These are phyloP conservation scores for Boechera retrofracta DNA, from an alignment of 345 rosid genomes.

Conservation along the genomic window DNA sequence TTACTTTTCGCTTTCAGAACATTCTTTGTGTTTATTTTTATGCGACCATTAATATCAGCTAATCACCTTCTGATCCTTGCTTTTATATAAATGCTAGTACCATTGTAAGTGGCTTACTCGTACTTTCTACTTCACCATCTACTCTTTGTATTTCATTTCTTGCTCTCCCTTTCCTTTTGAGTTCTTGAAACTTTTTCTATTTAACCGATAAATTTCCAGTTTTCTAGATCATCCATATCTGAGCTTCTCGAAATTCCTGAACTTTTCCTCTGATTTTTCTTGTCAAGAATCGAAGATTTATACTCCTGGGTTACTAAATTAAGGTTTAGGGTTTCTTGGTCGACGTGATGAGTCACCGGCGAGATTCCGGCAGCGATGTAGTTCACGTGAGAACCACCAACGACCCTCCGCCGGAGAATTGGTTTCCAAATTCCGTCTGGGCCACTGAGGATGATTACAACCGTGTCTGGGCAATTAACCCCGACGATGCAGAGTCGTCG, in stretches of 20 bases:
- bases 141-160: too few relatives aligned
- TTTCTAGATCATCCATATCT: conserved; percentile 34
- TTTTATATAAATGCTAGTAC: too few relatives aligned
- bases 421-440: conserved; percentile 64
- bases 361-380: conserved; percentile 63
- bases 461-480: conserved; percentile 51
- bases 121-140: too few relatives aligned
- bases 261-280: conserved; percentile 5
- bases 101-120: too few relatives aligned
- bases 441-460: conserved; percentile 80
- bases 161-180: not conserved
- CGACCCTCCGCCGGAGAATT: conserved; percentile 52
- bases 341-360: conserved; percentile 58
- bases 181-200: not conserved
- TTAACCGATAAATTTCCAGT: too few relatives aligned
- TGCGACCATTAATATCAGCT: too few relatives aligned
- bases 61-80: too few relatives aligned
- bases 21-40: too few relatives aligned
- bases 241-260: conserved; percentile 3
- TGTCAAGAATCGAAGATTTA: conserved; percentile 12
- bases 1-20: too few relatives aligned
- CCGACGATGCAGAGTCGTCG: conserved; percentile 52
- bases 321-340: conserved; percentile 38
- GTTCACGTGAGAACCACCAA: conserved; percentile 61
- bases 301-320: conserved; percentile 26